Evolutionary conservation across 2,329 filamentous ascomycete genomes (phyloP), one percentile per base, ranked within the genome.

Genomic region (Colletotrichum truncatum): DNA sequence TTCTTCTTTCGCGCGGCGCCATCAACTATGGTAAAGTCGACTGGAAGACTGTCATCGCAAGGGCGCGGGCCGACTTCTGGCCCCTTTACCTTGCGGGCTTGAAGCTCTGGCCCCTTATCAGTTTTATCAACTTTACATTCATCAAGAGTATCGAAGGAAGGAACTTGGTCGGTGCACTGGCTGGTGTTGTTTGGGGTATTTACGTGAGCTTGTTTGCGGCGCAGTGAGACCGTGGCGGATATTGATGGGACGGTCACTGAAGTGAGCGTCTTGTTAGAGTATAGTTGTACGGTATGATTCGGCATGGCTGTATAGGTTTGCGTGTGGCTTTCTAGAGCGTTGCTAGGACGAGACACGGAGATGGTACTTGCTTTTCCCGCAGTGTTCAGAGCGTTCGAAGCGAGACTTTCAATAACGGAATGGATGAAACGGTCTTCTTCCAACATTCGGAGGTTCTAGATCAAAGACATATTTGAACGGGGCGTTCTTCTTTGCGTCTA

Each of bases 101-200:
- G 78, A 71, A 77, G 73, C 82, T 94, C 63, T 93, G 92, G 87
- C 92, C 92, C 1, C 70, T 85, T 3, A 88, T 94, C 21, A 91
- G 89, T 67, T 73, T 91, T 16, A 73, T 92, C 67, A 92, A 92
- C 81, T 94, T 92, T 73, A 84, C 89, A 2, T 75, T 86, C 18
- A 80, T 93, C 65, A 85, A 91, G 68, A 91, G 89, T n/a, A 87
- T 93, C 4, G 86, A 93, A 72, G 84, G 85, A 55, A 83, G 92
- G 36, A 90, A 91, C 53, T 78, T 94, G 32, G 85, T 94, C 67
- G 91, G 89, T n/a, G 88, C 89, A 69, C 75, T 91, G 53, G 91
- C 91, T 16, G 92, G 92, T 5, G 83, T 95, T 23, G 84, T 82
- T 12, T 95, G 92, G 92, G 89, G 90, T 0, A 82, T 94, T 41